Base-by-base conservation (phyloP, 1,284 basidiomycete genomes). In the Microbotryomycetes sp. region DNA sequence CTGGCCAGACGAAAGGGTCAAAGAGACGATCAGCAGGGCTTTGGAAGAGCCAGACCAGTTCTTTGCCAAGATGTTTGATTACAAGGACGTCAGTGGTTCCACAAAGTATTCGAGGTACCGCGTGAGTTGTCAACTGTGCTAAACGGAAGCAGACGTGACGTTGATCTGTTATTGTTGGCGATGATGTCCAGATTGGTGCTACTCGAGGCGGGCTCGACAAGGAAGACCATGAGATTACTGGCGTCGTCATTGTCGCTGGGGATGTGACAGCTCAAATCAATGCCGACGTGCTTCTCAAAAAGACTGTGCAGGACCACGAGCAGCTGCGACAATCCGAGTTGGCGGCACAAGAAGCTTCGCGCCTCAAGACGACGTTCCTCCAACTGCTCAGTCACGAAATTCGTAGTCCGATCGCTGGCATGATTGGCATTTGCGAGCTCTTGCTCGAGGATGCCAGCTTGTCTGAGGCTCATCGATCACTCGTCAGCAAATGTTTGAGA, bases 281-380 rank as follows among this genome's bases (percentile, higher is more conserved):
- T 16, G 71, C 73, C 11, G 75, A 74, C 54, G 67, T 73, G 16
- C 70, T 72, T 47, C 64, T 65, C 16, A 71, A 73, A 2, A 63
- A 73, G 53, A 69, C 68, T 41, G 60, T 71, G 52, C 63, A 72
- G 53, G 73, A 74, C 65, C 72, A 76, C 59, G 62, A 59, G 7
- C 70, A 69, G 46, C 68, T 76, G 31, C 69, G 71, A 48, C 64
- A 74, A 51, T 71, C 73, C 18, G 75, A 76, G 59, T 72, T 70
- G 0, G 74, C 74, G 2, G 75, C 75, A n/a, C 72, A 73, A 46
- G 75, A 75, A 54, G 74, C 75, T 3, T 73, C 71, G 41, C 57
- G 73, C 27, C 69, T 76, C 51, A 76, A 76, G 62, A 73, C 68
- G 46, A 73, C 75, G 55, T 76, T 75, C 67, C 58, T 75, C 27